Evolutionary conservation across 169 alveolate species (phyloP).

Genomic region (Eimeria praecox): DNA sequence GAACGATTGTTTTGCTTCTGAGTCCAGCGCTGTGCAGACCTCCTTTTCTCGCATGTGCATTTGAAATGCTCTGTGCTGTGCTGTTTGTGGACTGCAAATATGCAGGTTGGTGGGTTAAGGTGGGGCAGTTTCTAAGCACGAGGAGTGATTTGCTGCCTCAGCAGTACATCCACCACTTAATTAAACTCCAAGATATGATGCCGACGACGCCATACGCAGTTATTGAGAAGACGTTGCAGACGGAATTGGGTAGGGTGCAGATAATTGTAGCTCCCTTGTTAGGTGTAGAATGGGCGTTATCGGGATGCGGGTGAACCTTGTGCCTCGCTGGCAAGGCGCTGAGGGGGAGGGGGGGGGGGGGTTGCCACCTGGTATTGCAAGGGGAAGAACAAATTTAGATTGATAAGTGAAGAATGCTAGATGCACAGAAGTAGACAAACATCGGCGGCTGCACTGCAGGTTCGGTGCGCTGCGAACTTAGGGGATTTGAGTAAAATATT

Average conservation of each 20-base stretch:
- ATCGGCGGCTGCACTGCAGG: background rate
- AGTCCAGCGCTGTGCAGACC: background rate
- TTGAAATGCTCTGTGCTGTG: background rate
- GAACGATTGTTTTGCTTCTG: background rate
- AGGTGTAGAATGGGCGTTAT: no score
- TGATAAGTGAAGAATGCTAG: background rate
- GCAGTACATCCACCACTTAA: constrained; percentile 91
- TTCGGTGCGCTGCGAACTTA: background rate
- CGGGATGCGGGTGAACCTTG: background rate
- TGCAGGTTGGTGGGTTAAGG: constrained; percentile 96
- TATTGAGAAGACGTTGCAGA: constrained; percentile 87
- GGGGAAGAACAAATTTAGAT: background rate
- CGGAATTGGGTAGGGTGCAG: constrained; percentile 88
- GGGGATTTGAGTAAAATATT: constrained; percentile 72
- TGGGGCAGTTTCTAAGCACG: constrained; percentile 95
- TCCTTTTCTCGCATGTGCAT: background rate
- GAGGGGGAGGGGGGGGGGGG: no score
- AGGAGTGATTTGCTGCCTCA: constrained; percentile 93
- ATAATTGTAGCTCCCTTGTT: background rate
- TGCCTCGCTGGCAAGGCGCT: no score
- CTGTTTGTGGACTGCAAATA: background rate
- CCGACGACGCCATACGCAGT: constrained; percentile 89
- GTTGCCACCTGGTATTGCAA: background rate
- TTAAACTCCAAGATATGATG: constrained; percentile 93
- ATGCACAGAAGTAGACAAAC: background rate